Conservation (phyloP, 1,284 basidiomycete genomes). For the Ustilago shanxiensis region DNA sequence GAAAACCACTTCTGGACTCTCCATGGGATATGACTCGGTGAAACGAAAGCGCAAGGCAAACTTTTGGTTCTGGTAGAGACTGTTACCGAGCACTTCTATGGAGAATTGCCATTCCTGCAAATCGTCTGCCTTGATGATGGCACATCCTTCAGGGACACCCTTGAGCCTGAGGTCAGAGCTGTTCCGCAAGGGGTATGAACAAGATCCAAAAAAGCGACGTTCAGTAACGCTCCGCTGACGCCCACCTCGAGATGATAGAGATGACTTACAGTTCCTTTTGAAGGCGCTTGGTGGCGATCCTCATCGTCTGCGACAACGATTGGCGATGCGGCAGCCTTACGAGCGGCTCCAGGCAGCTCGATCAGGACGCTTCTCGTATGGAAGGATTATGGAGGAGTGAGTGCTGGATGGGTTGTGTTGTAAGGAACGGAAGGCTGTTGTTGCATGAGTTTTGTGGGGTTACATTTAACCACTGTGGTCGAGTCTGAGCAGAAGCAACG, state of each 20-base stretch:
- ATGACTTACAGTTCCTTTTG: constrained; percentile 56
- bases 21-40: constrained; percentile 64
- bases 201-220: not conserved
- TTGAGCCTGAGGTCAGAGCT: constrained; percentile 53
- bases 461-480: not conserved
- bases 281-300: constrained; percentile 56
- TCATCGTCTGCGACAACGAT: constrained; percentile 24
- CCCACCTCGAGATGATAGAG: no score
- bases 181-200: not conserved
- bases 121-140: constrained; percentile 57
- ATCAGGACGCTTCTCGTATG: not conserved
- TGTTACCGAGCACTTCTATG: constrained; percentile 56
- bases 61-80: constrained; percentile 56
- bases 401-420: not conserved
- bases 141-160: constrained; percentile 51
- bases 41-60: constrained; percentile 67
- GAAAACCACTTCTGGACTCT: constrained; percentile 67
- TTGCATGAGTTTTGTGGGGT: not conserved
- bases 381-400: not conserved
- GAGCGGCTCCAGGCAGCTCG: constrained; percentile 12
- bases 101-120: constrained; percentile 59
- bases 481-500: constrained; percentile 6
- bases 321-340: not conserved
- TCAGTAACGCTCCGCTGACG: no score
- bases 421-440: not conserved